Evolutionary conservation across 768 basidiomycete genomes (phyloP).

Genomic region (Kwoniella pini): DNA sequence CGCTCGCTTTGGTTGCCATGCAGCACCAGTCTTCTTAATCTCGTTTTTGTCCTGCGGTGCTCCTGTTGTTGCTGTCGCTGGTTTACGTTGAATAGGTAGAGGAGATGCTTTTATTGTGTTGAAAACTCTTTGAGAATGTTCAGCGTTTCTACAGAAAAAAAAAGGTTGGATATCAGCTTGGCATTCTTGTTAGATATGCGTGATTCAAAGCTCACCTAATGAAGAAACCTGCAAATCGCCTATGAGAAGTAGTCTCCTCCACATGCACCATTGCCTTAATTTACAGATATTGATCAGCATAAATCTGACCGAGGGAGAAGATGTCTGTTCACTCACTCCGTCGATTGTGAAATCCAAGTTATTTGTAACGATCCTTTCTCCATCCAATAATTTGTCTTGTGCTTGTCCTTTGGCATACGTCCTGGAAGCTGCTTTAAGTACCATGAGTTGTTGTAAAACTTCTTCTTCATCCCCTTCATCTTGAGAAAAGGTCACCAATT

Average conservation of each 20-base stretch:
- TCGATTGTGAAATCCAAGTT: slow-evolving; percentile 95
- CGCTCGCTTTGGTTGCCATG: slow-evolving; percentile 18
- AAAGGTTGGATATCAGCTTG: too few relatives aligned
- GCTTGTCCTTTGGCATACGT: slow-evolving; percentile 58
- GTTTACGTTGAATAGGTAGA: slow-evolving; percentile 55
- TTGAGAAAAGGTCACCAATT: slow-evolving; percentile 75
- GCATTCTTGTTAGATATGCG: too few relatives aligned
- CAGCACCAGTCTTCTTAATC: slow-evolving; percentile 19
- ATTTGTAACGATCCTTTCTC: slow-evolving; percentile 82
- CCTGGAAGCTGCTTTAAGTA: slow-evolving; percentile 83
- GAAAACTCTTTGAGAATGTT: slow-evolving; percentile 81
- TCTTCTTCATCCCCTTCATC: slow-evolving; percentile 73
- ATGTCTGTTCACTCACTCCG: slow-evolving; percentile 63
- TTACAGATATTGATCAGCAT: too few relatives aligned
- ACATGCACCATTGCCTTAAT: slow-evolving; percentile 97
- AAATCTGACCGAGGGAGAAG: background rate
- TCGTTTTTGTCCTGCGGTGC: slow-evolving; percentile 2
- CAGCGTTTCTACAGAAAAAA: slow-evolving; percentile 61
- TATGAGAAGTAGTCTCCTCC: slow-evolving; percentile 87
- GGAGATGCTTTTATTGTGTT: slow-evolving; percentile 70
- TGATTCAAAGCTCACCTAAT: slow-evolving; percentile 69
- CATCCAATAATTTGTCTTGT: slow-evolving; percentile 67
- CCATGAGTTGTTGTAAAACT: slow-evolving; percentile 95
- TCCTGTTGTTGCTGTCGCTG: slow-evolving; percentile 3
- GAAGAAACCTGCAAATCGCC: slow-evolving; percentile 95